These are phyloP conservation scores for Epichloe gansuensis DNA, from an alignment of 2,329 filamentous ascomycete species.

Conservation along the genomic window DNA sequence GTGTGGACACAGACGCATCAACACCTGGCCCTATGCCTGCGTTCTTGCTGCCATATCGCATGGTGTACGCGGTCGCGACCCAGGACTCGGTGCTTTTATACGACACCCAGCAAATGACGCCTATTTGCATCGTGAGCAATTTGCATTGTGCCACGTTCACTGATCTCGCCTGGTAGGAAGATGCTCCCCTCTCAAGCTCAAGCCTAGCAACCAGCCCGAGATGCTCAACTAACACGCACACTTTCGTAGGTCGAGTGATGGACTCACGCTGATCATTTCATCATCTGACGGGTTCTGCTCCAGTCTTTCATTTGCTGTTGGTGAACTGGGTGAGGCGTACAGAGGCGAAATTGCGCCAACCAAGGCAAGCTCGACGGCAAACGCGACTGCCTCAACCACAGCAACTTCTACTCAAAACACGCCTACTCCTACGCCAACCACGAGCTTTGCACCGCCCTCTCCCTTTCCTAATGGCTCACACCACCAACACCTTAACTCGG, in stretches of 20 bases:
- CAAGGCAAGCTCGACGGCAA: conserved; percentile 29
- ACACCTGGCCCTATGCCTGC: conserved; percentile 52
- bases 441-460: conserved; percentile 47
- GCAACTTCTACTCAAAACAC: conserved; percentile 46
- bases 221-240: conserved; percentile 15
- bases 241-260: conserved; percentile 34
- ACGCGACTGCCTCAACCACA: conserved; percentile 24
- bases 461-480: conserved; percentile 36
- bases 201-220: not conserved
- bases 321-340: conserved; percentile 76
- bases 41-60: conserved; percentile 80
- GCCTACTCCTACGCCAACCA: conserved; percentile 57
- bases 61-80: conserved; percentile 93
- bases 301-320: conserved; percentile 66
- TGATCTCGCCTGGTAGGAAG: conserved; percentile 75
- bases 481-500: conserved; percentile 45
- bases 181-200: too few species aligned
- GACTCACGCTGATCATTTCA: conserved; percentile 64
- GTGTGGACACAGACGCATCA: conserved; percentile 31
- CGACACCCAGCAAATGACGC: conserved; percentile 92
- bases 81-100: conserved; percentile 92
- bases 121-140: conserved; percentile 90
- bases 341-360: conserved; percentile 49
- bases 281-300: conserved; percentile 98
- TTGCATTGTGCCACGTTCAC: conserved; percentile 96